Base-by-base conservation (phyloP, 2,329 filamentous ascomycete species). In the Westerdykella ornata region DNA sequence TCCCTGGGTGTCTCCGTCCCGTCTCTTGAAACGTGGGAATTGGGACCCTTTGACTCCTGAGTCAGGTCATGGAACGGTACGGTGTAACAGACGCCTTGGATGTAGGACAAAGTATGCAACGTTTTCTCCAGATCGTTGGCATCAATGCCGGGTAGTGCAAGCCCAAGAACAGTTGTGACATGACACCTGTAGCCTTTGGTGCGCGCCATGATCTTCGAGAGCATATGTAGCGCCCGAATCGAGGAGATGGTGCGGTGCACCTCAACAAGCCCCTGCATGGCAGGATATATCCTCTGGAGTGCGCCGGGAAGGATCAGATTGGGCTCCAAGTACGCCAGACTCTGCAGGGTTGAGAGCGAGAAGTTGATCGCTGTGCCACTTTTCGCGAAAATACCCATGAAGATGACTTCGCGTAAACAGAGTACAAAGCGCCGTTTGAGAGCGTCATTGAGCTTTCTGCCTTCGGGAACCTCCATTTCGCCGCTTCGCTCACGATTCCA, bases 341-440 rank as follows among this genome's bases (percentile, higher is more conserved):
- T 85, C 63, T 97, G 90, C 37, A 98, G 73, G 1, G 90, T 87
- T 37, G 85, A 88, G 50, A 96, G 80, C 50, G 90, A 94, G 71
- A 89, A 94, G 65, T 84, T 89, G 61, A 95, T 88, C 3, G 92
- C 84, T 37, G 88, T 89, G 43, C 81, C 83, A 64, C 89, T 95
- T 74, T 98, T 98, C 40, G 89, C 86, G 65, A 96, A 98, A 37
- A 98, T 84, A 19, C 92, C 92, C 89, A 98, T 96, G 65, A 96
- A 98, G 4, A 88, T 88, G 36, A 96, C 90, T 51, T 98, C 92
- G 50, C 84, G 83, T 48, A 98, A 71, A 47, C 88, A 86, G 29
- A 89, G 70, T 20, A 98, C 92, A 60, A 98, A 97, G 35, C 92
- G 83, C 58, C 76, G 80, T 71, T 89, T 95, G 51, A 98, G 66